phyloP scores from a whole-genome alignment of 1,284 basidiomycete genomes.

The Rhizoctonia solani region DNA sequence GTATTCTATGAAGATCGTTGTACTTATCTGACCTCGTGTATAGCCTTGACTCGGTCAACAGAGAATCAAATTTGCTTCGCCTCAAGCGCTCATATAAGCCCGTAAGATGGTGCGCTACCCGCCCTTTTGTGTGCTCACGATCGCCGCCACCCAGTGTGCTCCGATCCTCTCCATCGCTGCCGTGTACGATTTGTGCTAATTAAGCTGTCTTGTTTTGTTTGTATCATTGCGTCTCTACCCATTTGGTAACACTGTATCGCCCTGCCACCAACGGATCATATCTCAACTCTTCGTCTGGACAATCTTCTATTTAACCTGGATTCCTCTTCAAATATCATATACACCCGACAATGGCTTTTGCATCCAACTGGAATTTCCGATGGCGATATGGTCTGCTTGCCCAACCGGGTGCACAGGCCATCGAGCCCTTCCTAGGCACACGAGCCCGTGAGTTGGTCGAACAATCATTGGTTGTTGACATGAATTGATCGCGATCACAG shows the following conservation, averaged over 20 bases:
- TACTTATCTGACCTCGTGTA: neutral
- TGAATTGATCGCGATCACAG: constrained; percentile 36
- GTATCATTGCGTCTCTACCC: neutral
- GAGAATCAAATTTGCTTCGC: constrained; percentile 7
- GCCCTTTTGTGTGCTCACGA: neutral
- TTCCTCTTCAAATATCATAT: no score
- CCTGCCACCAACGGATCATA: neutral
- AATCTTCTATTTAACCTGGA: no score
- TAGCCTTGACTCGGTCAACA: constrained; percentile 2
- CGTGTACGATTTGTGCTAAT: constrained; percentile 25
- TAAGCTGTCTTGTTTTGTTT: neutral
- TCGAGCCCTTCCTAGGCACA: constrained; percentile 66
- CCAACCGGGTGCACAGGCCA: constrained; percentile 48
- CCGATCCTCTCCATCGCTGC: neutral
- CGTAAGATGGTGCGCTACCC: constrained; percentile 18
- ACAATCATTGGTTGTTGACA: neutral
- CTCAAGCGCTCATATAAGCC: constrained; percentile 22
- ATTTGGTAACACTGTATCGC: constrained; percentile 18
- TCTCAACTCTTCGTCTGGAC: neutral
- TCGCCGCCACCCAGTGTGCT: constrained; percentile 10
- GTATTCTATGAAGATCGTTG: no score
- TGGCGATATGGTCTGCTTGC: constrained; percentile 19
- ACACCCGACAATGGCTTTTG: constrained; percentile 12
- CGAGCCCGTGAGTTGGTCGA: constrained; percentile 55
- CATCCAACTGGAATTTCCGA: constrained; percentile 1